Percentiles rank a stretch among this genome's conserved stretches.
phyloP scores from a whole-genome alignment of 192 early-diverging fungal species.

The Rhizophlyctis rosea region DNA sequence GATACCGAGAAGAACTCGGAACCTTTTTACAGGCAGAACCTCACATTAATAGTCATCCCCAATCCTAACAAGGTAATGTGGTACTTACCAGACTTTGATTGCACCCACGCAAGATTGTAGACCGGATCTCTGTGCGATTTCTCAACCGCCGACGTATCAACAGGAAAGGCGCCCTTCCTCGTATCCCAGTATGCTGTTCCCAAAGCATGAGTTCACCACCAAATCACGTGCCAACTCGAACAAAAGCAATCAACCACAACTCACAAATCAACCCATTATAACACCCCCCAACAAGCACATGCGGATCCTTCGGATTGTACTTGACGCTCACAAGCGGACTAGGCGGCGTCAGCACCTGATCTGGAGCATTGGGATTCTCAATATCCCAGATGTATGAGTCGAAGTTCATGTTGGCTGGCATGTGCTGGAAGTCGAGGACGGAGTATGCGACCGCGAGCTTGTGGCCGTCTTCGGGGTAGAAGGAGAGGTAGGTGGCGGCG shows the following conservation, averaged over 20 bases:
- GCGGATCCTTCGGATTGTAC: slow-evolving; percentile 66
- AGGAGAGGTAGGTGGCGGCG: slow-evolving; percentile 52
- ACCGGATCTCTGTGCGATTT: slow-evolving; percentile 61
- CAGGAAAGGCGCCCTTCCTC: slow-evolving; percentile 55
- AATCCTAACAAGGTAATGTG: no score
- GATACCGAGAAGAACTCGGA: slow-evolving; percentile 61
- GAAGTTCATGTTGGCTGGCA: slow-evolving; percentile 49
- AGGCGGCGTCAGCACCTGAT: slow-evolving; percentile 52
- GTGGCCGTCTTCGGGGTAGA: slow-evolving; percentile 64
- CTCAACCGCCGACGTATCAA: slow-evolving; percentile 54
- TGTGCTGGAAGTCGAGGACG: slow-evolving; percentile 52
- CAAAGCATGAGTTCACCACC: neutral
- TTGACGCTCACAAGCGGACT: slow-evolving; percentile 54
- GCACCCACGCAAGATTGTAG: slow-evolving; percentile 56
- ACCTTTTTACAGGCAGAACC: slow-evolving; percentile 24
- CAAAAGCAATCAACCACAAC: slow-evolving; percentile 2
- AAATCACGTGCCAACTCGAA: neutral
- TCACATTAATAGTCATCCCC: neutral
- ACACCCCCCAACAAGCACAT: slow-evolving; percentile 58
- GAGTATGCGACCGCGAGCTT: slow-evolving; percentile 62
- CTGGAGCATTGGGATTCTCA: slow-evolving; percentile 60
- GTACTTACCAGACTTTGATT: slow-evolving; percentile 52
- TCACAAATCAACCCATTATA: slow-evolving; percentile 58
- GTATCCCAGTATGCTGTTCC: slow-evolving; percentile 58
- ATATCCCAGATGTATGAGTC: slow-evolving; percentile 66